These are phyloP conservation scores for Teratosphaeria nubilosa DNA, from an alignment of 2,329 filamentous ascomycete species.

Conservation along the genomic window DNA sequence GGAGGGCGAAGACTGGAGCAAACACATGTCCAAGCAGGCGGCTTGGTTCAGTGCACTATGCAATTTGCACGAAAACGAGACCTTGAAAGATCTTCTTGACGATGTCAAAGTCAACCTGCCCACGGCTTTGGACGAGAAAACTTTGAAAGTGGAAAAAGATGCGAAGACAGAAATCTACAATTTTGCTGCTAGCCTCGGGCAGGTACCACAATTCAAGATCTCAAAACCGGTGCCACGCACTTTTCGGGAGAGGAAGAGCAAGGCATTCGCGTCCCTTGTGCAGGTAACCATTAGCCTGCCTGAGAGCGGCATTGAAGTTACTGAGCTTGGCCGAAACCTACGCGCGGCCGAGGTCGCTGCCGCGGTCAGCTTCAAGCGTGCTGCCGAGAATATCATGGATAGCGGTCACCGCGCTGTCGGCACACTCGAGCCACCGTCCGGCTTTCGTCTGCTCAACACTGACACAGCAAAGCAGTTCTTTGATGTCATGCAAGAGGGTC, in stretches of 20 bases:
- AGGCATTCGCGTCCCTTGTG: not conserved
- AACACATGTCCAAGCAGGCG: constrained; percentile 7
- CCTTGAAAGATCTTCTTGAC: constrained; percentile 8
- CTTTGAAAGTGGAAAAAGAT: constrained; percentile 15
- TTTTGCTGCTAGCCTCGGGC: constrained; percentile 31
- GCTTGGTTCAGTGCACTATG: constrained; percentile 11
- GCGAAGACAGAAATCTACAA: constrained; percentile 29
- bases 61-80: constrained; percentile 9
- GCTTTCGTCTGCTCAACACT: constrained; percentile 21
- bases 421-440: constrained; percentile 17
- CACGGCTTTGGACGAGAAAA: constrained; percentile 8
- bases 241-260: not conserved
- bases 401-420: not conserved
- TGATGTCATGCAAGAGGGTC: constrained; percentile 23
- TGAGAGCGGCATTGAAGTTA: constrained; percentile 27
- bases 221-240: constrained; percentile 1
- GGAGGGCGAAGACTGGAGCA: constrained; percentile 4
- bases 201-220: constrained; percentile 21
- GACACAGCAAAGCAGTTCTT: constrained; percentile 31
- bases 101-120: constrained; percentile 2
- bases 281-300: constrained; percentile 26
- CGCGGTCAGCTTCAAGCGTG: constrained; percentile 29
- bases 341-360: constrained; percentile 27
- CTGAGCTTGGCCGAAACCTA: constrained; percentile 18
- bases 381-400: constrained; percentile 25